Conservation (phyloP, 805 yeast genomes). For the Starmera pachycereana region DNA sequence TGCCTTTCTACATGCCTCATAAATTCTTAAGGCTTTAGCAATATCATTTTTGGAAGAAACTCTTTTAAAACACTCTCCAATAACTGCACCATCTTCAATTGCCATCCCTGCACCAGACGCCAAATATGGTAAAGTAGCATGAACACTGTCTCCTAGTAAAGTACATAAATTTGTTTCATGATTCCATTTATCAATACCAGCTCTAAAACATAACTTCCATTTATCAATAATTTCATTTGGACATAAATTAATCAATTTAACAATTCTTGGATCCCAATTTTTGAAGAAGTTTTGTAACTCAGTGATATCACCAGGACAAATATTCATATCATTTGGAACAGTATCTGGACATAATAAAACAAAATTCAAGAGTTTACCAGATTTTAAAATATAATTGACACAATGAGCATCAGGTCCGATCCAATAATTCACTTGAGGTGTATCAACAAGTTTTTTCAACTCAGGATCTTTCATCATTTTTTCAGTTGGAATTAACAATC, state of each 20-base stretch:
- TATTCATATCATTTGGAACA: conserved; percentile 12
- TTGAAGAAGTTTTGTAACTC: conserved; percentile 17
- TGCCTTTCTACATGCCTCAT: conserved; percentile 15
- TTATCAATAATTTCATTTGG: conserved; percentile 12
- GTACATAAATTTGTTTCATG: conserved; percentile 18
- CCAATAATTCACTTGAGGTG: conserved; percentile 23
- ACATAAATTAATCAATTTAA: conserved; percentile 14
- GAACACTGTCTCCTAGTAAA: conserved; percentile 24
- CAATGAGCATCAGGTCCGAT: conserved; percentile 23
- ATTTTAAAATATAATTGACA: conserved; percentile 20
- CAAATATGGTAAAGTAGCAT: conserved; percentile 24
- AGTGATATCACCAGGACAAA: conserved; percentile 14
- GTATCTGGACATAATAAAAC: conserved; percentile 23
- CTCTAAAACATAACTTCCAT: conserved; percentile 20
- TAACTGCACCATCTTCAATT: conserved; percentile 23
- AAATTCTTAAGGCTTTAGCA: conserved; percentile 10
- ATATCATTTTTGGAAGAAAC: conserved; percentile 13
- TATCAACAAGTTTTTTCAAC: conserved; percentile 8
- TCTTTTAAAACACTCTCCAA: conserved; percentile 14
- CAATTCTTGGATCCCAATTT: conserved; percentile 21
- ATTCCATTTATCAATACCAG: conserved; percentile 19
- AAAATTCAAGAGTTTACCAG: conserved; percentile 20
- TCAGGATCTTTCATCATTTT: conserved; percentile 14
- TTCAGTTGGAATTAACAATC: conserved; percentile 16
- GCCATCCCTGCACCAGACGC: conserved; percentile 27